These are phyloP conservation scores for Gossypioides kirkii DNA, from an alignment of 345 rosid genomes.

Conservation along the genomic window DNA sequence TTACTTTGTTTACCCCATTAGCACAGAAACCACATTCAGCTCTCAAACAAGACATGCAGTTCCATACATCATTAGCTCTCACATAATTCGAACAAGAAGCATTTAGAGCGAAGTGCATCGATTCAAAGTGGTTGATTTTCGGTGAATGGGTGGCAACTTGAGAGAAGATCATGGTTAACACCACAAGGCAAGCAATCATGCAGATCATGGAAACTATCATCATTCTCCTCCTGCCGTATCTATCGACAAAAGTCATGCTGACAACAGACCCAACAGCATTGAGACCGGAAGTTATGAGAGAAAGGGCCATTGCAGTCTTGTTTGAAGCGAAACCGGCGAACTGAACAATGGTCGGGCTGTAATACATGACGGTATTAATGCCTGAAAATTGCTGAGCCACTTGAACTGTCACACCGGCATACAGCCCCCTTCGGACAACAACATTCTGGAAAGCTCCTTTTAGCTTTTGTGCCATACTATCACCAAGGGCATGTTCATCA, in stretches of 20 bases:
- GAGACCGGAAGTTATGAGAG: slow-evolving; percentile 77
- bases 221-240: slow-evolving; percentile 70
- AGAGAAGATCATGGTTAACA: slow-evolving; percentile 43
- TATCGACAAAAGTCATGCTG: slow-evolving; percentile 71
- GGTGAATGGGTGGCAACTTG: slow-evolving; percentile 59
- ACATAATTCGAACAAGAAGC: not conserved
- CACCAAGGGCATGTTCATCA: slow-evolving; percentile 42
- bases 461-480: slow-evolving; percentile 37
- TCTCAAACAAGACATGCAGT: not conserved
- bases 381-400: slow-evolving; percentile 91
- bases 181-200: slow-evolving; percentile 49
- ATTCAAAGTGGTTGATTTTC: not conserved
- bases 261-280: slow-evolving; percentile 71
- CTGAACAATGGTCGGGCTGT: slow-evolving; percentile 80
- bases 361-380: slow-evolving; percentile 88
- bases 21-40: not conserved
- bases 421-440: slow-evolving; percentile 61
- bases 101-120: not conserved
- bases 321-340: slow-evolving; percentile 87
- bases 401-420: slow-evolving; percentile 77
- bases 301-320: slow-evolving; percentile 69
- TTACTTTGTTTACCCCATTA: not conserved
- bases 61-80: not conserved
- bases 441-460: slow-evolving; percentile 53
- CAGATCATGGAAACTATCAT: slow-evolving; percentile 79